Evolutionary conservation across 73 alveolate species (phyloP).

Genomic region (Effrenium voratum): DNA sequence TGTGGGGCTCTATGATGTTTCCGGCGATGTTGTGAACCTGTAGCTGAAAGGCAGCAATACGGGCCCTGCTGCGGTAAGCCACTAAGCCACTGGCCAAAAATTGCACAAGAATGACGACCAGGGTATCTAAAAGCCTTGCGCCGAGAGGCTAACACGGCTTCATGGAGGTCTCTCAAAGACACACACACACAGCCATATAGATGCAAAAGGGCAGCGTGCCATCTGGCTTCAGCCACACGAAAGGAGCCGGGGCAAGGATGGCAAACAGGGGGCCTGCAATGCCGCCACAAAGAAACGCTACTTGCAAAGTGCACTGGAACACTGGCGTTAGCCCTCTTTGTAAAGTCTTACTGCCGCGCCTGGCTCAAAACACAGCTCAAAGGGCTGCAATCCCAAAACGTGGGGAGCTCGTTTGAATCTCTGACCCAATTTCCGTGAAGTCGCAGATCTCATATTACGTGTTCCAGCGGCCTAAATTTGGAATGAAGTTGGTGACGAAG

Average conservation of each 20-base stretch:
- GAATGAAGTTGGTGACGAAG: conserved; percentile 68
- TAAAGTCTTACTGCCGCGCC: no score
- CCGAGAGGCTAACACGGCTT: neutral
- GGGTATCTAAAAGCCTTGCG: conserved; percentile 50
- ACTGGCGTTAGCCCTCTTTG: no score
- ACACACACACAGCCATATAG: neutral
- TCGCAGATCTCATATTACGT: no score
- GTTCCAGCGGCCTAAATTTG: conserved; percentile 51
- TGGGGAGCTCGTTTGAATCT: no score
- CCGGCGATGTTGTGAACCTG: conserved; percentile 80
- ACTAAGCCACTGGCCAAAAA: conserved; percentile 7
- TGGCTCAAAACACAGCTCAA: no score
- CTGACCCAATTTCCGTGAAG: no score
- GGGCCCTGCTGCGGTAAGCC: neutral
- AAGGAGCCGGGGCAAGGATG: conserved; percentile 46
- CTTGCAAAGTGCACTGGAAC: neutral
- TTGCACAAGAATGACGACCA: conserved; percentile 36
- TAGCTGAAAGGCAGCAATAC: neutral
- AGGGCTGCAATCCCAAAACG: no score
- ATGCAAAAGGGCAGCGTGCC: conserved; percentile 31
- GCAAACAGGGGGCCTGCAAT: conserved; percentile 42
- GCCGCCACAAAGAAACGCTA: neutral
- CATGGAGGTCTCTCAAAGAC: neutral
- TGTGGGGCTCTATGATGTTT: conserved; percentile 66
- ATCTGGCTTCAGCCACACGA: conserved; percentile 65